These are phyloP conservation scores for Epithemia pelagica DNA, from an alignment of 108 stramenopile species.

Conservation along the genomic window DNA sequence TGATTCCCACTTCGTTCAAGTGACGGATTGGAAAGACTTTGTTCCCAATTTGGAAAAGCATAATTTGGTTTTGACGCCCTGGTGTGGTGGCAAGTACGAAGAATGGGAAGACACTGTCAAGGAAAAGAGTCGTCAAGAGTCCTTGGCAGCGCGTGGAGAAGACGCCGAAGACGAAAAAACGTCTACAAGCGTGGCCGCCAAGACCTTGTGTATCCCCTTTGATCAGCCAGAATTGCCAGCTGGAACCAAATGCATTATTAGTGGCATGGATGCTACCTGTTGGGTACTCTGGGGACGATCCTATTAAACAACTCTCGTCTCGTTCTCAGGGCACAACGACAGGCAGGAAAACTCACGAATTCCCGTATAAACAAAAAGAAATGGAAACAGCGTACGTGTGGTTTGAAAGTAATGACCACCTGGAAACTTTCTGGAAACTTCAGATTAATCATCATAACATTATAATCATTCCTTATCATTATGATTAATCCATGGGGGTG, in stretches of 20 bases:
- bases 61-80: conserved; percentile 96
- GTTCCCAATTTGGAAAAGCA: conserved; percentile 92
- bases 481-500: no score
- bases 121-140: conserved; percentile 90
- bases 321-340: background rate
- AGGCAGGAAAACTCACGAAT: background rate
- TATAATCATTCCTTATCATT: no score
- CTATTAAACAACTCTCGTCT: conserved; percentile 69
- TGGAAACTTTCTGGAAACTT: no score
- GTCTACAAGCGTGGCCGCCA: conserved; percentile 94
- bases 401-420: no score
- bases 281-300: conserved; percentile 99
- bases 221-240: conserved; percentile 93
- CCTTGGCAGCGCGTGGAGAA: conserved; percentile 48
- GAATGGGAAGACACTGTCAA: conserved; percentile 99
- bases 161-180: conserved; percentile 85
- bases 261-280: conserved; percentile 91
- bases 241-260: conserved; percentile 96
- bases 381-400: no score
- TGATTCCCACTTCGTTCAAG: conserved; percentile 85
- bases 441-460: no score
- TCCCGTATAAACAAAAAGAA: background rate
- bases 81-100: conserved; percentile 84
- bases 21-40: conserved; percentile 98
- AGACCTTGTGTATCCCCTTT: conserved; percentile 98